These are phyloP conservation scores for Trapa bicornis DNA, from an alignment of 345 rosid species.

Conservation along the genomic window DNA sequence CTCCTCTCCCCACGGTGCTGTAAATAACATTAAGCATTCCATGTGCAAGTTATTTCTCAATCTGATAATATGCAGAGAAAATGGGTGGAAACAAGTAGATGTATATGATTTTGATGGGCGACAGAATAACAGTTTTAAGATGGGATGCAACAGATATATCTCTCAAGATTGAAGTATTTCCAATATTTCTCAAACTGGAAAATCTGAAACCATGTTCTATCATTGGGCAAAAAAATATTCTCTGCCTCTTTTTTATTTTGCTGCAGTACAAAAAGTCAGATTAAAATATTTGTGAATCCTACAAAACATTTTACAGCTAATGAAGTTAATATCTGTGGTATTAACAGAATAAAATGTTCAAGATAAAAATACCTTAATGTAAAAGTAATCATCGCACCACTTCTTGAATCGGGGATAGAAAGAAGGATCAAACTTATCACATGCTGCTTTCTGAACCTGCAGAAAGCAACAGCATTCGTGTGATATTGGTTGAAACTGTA, in stretches of 20 bases:
- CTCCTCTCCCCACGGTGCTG: constrained; percentile 92
- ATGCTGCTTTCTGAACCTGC: constrained; percentile 66
- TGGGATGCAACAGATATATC: neutral
- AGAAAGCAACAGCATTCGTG: constrained; percentile 1
- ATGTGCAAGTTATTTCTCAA: neutral
- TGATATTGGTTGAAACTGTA: neutral
- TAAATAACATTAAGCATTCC: constrained; percentile 10
- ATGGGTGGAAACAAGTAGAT: no score
- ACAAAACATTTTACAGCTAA: no score
- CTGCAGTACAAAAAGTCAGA: no score
- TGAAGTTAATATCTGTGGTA: neutral
- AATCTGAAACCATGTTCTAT: no score
- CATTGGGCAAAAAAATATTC: no score
- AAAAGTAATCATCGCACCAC: constrained; percentile 97
- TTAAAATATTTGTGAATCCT: no score
- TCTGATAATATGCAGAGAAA: no score
- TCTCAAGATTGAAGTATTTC: neutral
- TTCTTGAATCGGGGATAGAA: constrained; percentile 89
- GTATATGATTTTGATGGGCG: neutral
- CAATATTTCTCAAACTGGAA: no score
- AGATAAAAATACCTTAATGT: constrained; percentile 48
- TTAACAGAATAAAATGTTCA: neutral
- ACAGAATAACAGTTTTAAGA: neutral
- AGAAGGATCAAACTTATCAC: constrained; percentile 81
- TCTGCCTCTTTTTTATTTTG: no score